phyloP scores from a whole-genome alignment of 441 rosid species.

The Corymbia citriodora region DNA sequence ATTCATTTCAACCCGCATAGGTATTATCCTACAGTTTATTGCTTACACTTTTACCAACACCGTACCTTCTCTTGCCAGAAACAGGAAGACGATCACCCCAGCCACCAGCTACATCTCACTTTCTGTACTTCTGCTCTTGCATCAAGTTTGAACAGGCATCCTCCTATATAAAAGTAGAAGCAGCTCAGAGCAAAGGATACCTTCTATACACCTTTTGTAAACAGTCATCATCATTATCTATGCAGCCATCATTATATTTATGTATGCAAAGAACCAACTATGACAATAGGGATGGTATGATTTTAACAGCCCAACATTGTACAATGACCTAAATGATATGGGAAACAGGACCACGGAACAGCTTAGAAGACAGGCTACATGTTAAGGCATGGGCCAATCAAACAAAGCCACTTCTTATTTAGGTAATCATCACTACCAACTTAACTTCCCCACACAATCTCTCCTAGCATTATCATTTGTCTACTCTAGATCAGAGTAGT shows the following conservation, averaged over 20 bases:
- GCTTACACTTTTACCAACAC: background rate
- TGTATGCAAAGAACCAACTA: background rate
- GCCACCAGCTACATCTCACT: background rate
- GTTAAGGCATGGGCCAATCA: background rate
- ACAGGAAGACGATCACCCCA: background rate
- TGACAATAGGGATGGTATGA: background rate
- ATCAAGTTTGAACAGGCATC: background rate
- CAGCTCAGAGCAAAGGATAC: background rate
- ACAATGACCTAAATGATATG: background rate
- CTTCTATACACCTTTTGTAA: background rate
- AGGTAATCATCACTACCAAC: background rate
- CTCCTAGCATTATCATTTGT: background rate
- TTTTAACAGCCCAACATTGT: background rate
- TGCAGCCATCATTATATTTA: background rate
- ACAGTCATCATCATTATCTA: background rate
- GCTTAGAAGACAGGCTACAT: background rate
- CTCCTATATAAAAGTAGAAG: background rate
- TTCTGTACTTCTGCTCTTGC: background rate
- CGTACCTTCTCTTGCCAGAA: background rate
- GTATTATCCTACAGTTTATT: background rate
- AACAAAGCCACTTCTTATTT: background rate
- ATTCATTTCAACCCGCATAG: background rate
- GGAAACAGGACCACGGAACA: background rate
- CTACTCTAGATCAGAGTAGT: background rate
- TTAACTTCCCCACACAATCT: background rate